Conservation (phyloP, 208 protist species). For the Trypanosomatidae sp. region DNA sequence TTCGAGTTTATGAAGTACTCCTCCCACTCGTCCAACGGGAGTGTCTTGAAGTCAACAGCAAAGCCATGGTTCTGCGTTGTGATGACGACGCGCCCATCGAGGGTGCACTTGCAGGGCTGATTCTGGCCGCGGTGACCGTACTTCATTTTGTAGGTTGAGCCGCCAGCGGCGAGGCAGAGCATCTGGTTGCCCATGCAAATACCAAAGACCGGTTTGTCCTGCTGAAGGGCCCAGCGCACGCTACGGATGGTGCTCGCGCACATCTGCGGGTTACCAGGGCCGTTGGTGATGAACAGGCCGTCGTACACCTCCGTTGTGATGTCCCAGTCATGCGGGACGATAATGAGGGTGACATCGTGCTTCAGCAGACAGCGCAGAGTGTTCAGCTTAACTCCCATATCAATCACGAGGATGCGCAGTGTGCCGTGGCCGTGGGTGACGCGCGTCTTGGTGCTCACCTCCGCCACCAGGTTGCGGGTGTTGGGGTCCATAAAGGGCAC, state of each 20-base stretch:
- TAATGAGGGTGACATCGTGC: constrained; percentile 83
- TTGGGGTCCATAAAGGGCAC: constrained; percentile 95
- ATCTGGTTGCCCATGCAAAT: constrained; percentile 99
- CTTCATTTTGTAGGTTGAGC: constrained; percentile 97
- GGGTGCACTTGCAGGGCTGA: constrained; percentile 93
- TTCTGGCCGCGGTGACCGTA: constrained; percentile 99
- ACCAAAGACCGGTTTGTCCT: constrained; percentile 96
- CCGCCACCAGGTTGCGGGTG: constrained; percentile 93
- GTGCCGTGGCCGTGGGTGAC: constrained; percentile 87
- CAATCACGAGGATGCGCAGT: constrained; percentile 88
- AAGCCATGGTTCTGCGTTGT: constrained; percentile 99
- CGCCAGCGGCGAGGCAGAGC: constrained; percentile 92
- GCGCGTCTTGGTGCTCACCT: constrained; percentile 90
- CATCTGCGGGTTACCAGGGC: constrained; percentile 92
- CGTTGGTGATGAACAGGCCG: constrained; percentile 98
- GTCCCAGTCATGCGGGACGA: constrained; percentile 95
- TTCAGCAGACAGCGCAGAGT: constrained; percentile 93
- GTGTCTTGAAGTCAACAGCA: constrained; percentile 93
- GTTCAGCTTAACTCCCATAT: constrained; percentile 96
- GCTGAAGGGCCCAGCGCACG: constrained; percentile 87
- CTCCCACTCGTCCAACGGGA: constrained; percentile 93
- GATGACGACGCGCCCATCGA: constrained; percentile 93
- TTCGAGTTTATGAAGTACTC: constrained; percentile 98
- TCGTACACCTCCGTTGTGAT: constrained; percentile 95
- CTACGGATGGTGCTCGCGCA: constrained; percentile 93